Percentiles rank a stretch among this genome's conserved stretches.
Evolutionary conservation across 139 green algal genomes (phyloP).

Genomic region (Marvania coccoides): DNA sequence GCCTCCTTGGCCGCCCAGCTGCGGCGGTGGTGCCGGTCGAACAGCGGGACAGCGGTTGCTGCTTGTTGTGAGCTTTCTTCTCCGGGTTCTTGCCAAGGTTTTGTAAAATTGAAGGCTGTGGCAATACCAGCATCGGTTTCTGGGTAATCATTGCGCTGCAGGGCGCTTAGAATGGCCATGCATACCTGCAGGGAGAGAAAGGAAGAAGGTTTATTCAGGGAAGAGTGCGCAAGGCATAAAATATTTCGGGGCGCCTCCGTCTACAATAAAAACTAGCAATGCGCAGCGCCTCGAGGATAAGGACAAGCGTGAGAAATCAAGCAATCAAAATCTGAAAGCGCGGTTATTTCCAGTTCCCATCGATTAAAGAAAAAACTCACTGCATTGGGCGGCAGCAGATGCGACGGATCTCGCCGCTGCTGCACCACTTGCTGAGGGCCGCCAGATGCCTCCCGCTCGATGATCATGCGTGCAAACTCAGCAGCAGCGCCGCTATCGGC

Average conservation of each 20-base stretch:
- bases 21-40: background rate
- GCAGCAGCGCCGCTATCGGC: background rate
- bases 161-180: slow-evolving; percentile 26
- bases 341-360: too few species aligned
- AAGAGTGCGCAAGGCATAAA: too few species aligned
- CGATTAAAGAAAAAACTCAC: too few species aligned
- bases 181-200: background rate
- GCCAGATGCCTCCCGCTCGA: background rate
- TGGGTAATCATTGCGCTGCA: slow-evolving; percentile 67
- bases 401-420: background rate
- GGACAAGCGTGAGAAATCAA: too few species aligned
- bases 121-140: slow-evolving; percentile 39
- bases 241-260: too few species aligned
- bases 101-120: slow-evolving; percentile 39
- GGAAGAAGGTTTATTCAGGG: background rate
- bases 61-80: background rate
- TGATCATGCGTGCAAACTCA: background rate
- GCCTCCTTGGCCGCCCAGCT: slow-evolving; percentile 41
- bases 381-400: background rate
- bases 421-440: background rate
- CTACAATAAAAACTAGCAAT: too few species aligned
- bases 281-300: too few species aligned
- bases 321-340: too few species aligned
- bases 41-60: background rate
- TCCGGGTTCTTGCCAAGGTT: slow-evolving; percentile 12